These are phyloP conservation scores for Syzygium syzygioides DNA, from an alignment of 441 rosid species.

Conservation along the genomic window DNA sequence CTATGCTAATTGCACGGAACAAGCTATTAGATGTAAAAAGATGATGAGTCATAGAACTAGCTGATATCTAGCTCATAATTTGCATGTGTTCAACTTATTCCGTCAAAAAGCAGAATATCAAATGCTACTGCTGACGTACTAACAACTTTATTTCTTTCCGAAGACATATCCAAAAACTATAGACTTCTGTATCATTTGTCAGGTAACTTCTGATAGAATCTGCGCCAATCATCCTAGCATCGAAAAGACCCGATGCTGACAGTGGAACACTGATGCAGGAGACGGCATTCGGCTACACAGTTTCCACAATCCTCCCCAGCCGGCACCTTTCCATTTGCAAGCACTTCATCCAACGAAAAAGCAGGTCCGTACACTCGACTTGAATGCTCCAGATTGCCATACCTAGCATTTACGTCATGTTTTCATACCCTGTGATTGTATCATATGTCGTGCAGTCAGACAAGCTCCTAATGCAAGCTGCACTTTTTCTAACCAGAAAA, in stretches of 20 bases:
- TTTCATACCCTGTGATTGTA: not conserved
- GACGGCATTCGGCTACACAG: slow-evolving; percentile 11
- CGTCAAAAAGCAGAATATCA: not conserved
- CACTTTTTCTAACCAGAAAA: slow-evolving; percentile 29
- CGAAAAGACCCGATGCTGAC: not conserved
- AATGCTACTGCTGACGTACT: not conserved
- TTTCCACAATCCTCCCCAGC: slow-evolving; percentile 28
- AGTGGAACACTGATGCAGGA: slow-evolving; percentile 21
- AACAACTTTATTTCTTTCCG: not conserved
- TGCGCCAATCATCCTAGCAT: not conserved
- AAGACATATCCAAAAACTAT: not conserved
- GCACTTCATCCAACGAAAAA: slow-evolving; percentile 22
- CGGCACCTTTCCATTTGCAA: slow-evolving; percentile 29
- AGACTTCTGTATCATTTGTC: slow-evolving; percentile 22
- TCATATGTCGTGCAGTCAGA: not conserved
- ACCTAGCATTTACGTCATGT: not conserved
- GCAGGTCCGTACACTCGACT: slow-evolving; percentile 20
- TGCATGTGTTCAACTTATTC: not conserved
- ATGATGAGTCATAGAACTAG: not conserved
- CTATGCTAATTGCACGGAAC: not conserved
- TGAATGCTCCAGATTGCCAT: not conserved
- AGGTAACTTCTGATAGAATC: slow-evolving; percentile 23
- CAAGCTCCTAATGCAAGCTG: not conserved
- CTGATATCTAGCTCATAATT: not conserved
- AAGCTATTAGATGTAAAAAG: not conserved